Evolutionary conservation across 371 early-diverging fungal genomes (phyloP).

Genomic region (Haplosporangium sp.): DNA sequence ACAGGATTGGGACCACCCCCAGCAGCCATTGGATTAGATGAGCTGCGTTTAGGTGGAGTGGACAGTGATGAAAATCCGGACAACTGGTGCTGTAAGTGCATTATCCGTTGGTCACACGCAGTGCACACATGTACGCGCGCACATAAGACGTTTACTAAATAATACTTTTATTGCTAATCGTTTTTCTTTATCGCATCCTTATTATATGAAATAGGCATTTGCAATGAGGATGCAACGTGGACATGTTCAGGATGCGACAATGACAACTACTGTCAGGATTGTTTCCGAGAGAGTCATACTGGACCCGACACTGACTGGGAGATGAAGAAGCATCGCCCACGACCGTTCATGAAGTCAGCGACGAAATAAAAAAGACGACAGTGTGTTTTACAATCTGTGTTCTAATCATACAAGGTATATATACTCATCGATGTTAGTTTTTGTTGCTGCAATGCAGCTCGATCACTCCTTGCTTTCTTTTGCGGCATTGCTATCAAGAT

Average conservation of each 20-base stretch:
- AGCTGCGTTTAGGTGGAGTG: constrained; percentile 50
- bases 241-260: constrained; percentile 68
- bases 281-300: constrained; percentile 66
- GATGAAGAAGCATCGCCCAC: constrained; percentile 54
- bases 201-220: constrained; percentile 64
- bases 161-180: neutral
- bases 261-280: constrained; percentile 65
- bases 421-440: neutral
- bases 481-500: constrained; percentile 1
- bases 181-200: constrained; percentile 11
- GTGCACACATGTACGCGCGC: no score
- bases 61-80: constrained; percentile 62
- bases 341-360: constrained; percentile 28
- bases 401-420: neutral
- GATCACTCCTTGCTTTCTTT: neutral
- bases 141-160: neutral
- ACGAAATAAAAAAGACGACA: constrained; percentile 10
- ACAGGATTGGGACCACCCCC: constrained; percentile 61
- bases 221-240: constrained; percentile 72
- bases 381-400: neutral
- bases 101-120: neutral
- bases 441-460: neutral
- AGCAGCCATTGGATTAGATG: constrained; percentile 54
- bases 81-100: constrained; percentile 72
- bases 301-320: constrained; percentile 54